A percentile compares a stretch with the other conserved stretches of the same genome.
phyloP scores from a whole-genome alignment of 225 moss, liverwort and hornwort species.

The Physcomitrellopsis africana region DNA sequence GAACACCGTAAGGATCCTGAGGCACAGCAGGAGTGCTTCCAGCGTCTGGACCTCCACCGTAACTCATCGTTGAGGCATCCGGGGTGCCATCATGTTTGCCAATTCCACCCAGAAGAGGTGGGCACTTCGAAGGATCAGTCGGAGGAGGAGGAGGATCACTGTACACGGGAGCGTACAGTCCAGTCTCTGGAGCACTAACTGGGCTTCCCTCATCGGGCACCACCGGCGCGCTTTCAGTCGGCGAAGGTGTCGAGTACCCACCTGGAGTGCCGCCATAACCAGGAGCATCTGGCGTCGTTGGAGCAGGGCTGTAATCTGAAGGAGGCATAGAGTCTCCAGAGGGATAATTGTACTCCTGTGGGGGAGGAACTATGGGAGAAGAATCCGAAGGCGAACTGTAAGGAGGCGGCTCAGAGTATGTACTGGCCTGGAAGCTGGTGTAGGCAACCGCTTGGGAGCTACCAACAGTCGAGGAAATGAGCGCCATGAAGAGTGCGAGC shows the following conservation, averaged over 20 bases:
- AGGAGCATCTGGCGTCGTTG: not conserved
- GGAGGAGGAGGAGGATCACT: too few relatives aligned
- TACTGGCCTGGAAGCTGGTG: slow-evolving; percentile 8
- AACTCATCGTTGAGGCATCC: too few relatives aligned
- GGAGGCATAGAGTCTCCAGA: not conserved
- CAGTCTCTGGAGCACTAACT: too few relatives aligned
- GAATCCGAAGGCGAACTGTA: slow-evolving; percentile 7
- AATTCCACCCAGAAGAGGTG: too few relatives aligned
- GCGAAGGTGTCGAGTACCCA: not conserved
- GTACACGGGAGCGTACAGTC: too few relatives aligned
- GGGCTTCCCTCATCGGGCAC: too few relatives aligned
- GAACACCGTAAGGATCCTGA: not conserved
- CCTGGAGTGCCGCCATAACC: not conserved
- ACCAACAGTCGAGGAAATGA: not conserved
- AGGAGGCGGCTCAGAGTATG: slow-evolving; percentile 10
- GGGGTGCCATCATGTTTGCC: too few relatives aligned
- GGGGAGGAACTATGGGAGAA: not conserved
- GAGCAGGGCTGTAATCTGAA: not conserved
- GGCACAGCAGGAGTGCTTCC: not conserved
- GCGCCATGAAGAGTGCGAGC: slow-evolving; percentile 9
- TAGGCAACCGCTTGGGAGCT: slow-evolving; percentile 3
- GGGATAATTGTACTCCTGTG: not conserved
- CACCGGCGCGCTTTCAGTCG: not conserved
- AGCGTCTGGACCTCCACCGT: too few relatives aligned
- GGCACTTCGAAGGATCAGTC: too few relatives aligned